Base-by-base conservation (phyloP, 2,329 filamentous ascomycete genomes). In the Hypoxylon rubiginosum region DNA sequence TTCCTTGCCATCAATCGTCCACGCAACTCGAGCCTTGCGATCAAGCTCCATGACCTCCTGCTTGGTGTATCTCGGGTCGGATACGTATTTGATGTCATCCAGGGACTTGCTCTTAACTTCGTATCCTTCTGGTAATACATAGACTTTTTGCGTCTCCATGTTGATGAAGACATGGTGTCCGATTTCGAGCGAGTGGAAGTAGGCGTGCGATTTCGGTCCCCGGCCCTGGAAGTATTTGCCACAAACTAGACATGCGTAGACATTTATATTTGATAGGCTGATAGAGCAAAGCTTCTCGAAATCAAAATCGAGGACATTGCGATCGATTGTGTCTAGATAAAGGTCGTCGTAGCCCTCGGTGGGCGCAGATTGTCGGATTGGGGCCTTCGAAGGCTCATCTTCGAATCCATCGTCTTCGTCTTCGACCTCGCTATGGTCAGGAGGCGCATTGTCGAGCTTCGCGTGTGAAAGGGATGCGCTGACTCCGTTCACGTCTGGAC, bases 201-300 rank as follows among this genome's bases (percentile, higher is more conserved):
- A 99, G 73, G 96, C 96, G 80, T 97, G 92, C 56, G 95, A 97
- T 77, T 96, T 97, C 15, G 92, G 92, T 0, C 96, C 96, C 73
- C 96, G 88, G 57, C 96, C 96, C 80, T 97, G 94, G 79, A 92
- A 99, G 83, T 99, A 99, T 79, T 93, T 95, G n/a, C 96, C 96
- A 79, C 96, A 99, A 0, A 98, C 92, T 10, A 99, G 87, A 76
- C 96, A 99, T 9, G 96, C 96, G 79, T 99, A 99, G 48, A 99
- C 94, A 77, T 99, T 99, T 82, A 98, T 97, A 78, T 98, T 98
- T 52, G 94, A 97, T 7, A 99, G 86, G 34, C 93, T 97, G 71
- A 99, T 87, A 24, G 95, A 98, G 82, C 96, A 99, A 11, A 97
- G 88, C 84, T 99, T 99, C 79, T 99, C 96, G 78, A 99, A 99